phyloP scores from a whole-genome alignment of 2,329 filamentous ascomycete species.

The Epichloe aotearoae region DNA sequence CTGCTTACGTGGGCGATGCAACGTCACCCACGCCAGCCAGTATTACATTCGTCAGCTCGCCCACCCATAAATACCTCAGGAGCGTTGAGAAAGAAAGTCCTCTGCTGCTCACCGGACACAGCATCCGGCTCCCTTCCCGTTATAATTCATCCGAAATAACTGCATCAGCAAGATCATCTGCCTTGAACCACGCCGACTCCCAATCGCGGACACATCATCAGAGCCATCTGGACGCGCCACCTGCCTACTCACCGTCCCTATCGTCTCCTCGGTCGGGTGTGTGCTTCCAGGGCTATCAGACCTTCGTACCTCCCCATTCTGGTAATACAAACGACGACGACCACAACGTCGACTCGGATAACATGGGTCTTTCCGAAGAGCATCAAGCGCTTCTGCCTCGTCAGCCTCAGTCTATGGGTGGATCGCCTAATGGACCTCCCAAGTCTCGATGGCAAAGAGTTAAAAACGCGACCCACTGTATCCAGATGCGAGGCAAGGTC shows the following conservation, averaged over 20 bases:
- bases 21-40: neutral
- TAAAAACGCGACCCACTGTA: conserved; percentile 10
- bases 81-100: conserved; percentile 13
- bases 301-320: conserved; percentile 20
- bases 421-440: conserved; percentile 11
- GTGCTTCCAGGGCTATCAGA: conserved; percentile 25
- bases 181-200: neutral
- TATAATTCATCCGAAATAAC: neutral
- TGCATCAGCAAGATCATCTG: neutral
- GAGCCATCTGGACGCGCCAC: conserved; percentile 29
- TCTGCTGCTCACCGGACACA: neutral
- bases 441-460: conserved; percentile 18
- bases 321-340: neutral
- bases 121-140: conserved; percentile 1
- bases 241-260: conserved; percentile 35
- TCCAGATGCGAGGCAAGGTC: conserved; percentile 14
- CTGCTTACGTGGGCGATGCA: neutral
- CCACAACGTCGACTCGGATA: conserved; percentile 8
- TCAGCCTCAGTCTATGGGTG: conserved; percentile 34
- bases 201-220: conserved; percentile 8
- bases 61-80: conserved; percentile 10
- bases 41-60: conserved; percentile 2
- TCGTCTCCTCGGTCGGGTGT: conserved; percentile 18
- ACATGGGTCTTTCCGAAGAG: conserved; percentile 31
- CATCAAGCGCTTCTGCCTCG: conserved; percentile 27